A percentile compares a stretch with the other conserved stretches of the same genome.
These are phyloP conservation scores for Sarocladium strictum DNA, from an alignment of 2,329 filamentous ascomycete genomes.

Conservation along the genomic window DNA sequence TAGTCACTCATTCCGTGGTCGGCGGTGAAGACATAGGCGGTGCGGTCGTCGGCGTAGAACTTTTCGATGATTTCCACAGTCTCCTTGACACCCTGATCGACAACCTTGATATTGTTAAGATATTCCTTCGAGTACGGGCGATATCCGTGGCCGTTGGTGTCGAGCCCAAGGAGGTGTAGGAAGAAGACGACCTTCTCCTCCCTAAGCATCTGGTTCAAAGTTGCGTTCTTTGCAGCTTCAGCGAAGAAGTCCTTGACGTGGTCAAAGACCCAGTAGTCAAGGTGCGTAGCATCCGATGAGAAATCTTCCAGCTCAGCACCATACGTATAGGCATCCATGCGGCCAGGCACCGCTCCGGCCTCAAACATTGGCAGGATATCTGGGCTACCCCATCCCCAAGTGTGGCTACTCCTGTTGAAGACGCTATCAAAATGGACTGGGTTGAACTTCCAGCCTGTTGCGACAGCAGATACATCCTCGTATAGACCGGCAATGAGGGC, in stretches of 20 bases:
- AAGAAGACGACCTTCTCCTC: slow-evolving; percentile 93
- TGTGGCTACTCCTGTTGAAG: slow-evolving; percentile 93
- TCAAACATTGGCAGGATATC: slow-evolving; percentile 98
- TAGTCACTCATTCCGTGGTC: slow-evolving; percentile 99
- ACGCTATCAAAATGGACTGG: slow-evolving; percentile 98
- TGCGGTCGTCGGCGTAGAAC: slow-evolving; percentile 81
- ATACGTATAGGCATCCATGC: slow-evolving; percentile 84
- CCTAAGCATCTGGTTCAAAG: slow-evolving; percentile 64
- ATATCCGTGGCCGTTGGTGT: slow-evolving; percentile 81
- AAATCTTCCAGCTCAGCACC: slow-evolving; percentile 84
- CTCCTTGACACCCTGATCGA: slow-evolving; percentile 84
- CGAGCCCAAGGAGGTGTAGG: slow-evolving; percentile 83
- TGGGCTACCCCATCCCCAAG: slow-evolving; percentile 98
- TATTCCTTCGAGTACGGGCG: slow-evolving; percentile 95
- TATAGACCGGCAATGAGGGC: slow-evolving; percentile 94
- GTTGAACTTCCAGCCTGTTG: slow-evolving; percentile 97
- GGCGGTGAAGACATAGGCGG: slow-evolving; percentile 93
- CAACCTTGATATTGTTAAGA: slow-evolving; percentile 86
- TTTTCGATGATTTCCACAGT: slow-evolving; percentile 74
- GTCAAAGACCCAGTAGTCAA: slow-evolving; percentile 96
- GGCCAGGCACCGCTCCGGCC: slow-evolving; percentile 79
- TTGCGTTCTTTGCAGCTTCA: slow-evolving; percentile 70
- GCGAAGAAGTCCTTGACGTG: slow-evolving; percentile 82
- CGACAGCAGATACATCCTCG: slow-evolving; percentile 95
- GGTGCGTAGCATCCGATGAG: slow-evolving; percentile 68